phyloP scores from a whole-genome alignment of 139 green algal species.

The Chlorella sp. region DNA sequence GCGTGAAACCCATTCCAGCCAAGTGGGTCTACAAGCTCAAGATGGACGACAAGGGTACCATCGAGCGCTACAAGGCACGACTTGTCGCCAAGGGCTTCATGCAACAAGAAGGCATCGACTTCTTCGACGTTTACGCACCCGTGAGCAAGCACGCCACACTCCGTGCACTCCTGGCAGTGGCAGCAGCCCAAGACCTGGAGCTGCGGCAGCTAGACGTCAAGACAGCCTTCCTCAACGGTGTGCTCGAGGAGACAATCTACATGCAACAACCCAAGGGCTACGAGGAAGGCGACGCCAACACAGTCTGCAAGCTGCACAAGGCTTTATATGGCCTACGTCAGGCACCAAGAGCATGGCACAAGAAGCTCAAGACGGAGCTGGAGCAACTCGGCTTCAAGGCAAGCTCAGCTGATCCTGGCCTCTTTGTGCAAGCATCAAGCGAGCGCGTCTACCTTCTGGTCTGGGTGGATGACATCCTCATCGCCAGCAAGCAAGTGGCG shows the following conservation, averaged over 20 bases:
- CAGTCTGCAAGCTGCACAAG: constrained; percentile 17
- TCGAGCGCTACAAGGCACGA: constrained; percentile 46
- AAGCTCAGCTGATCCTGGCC: constrained; percentile 23
- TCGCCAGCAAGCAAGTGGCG: neutral
- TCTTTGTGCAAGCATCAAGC: too few species aligned
- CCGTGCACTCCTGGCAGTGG: constrained; percentile 17
- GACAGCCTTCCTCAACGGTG: constrained; percentile 53
- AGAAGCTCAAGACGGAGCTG: constrained; percentile 20
- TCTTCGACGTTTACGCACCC: constrained; percentile 34
- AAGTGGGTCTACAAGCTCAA: constrained; percentile 45
- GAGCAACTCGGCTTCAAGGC: constrained; percentile 19
- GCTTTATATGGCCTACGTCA: constrained; percentile 44
- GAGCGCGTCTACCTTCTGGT: too few species aligned
- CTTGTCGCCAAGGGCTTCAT: constrained; percentile 46
- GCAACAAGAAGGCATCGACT: constrained; percentile 31
- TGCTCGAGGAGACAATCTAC: constrained; percentile 32
- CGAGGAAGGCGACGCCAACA: neutral
- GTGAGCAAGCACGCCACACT: constrained; percentile 14
- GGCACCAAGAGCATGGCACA: constrained; percentile 40
- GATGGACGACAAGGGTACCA: constrained; percentile 18
- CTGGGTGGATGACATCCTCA: constrained; percentile 7
- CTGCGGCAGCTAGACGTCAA: constrained; percentile 47
- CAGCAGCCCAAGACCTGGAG: constrained; percentile 25
- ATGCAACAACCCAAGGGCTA: constrained; percentile 26
- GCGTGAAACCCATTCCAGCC: constrained; percentile 11